These are phyloP conservation scores for Gryganskiella cystojenkinii DNA, from an alignment of 192 early-diverging fungal genomes.

Conservation along the genomic window DNA sequence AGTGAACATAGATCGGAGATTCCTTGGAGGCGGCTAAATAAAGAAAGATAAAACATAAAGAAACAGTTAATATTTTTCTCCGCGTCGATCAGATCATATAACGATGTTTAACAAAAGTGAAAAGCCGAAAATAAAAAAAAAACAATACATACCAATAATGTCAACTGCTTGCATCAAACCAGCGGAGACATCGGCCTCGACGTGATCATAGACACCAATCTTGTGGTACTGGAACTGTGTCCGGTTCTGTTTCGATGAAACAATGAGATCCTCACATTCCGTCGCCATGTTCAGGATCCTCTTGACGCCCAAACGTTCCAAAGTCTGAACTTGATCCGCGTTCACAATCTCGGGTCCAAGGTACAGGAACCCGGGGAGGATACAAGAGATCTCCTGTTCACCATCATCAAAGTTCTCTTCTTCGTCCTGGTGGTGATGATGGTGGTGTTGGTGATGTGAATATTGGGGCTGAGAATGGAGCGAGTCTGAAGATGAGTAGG, in stretches of 20 bases:
- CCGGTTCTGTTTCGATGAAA: constrained; percentile 19
- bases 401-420: constrained; percentile 35
- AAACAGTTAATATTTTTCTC: neutral
- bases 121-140: neutral
- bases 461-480: neutral
- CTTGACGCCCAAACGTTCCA: constrained; percentile 66
- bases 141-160: constrained; percentile 68
- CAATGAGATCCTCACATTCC: constrained; percentile 69
- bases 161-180: constrained; percentile 70
- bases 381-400: constrained; percentile 59
- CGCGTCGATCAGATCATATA: neutral
- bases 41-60: neutral
- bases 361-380: constrained; percentile 68
- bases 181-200: constrained; percentile 72
- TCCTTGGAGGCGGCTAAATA: constrained; percentile 40
- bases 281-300: constrained; percentile 83
- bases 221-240: constrained; percentile 55
- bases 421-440: neutral
- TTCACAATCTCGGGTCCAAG: constrained; percentile 77
- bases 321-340: constrained; percentile 60
- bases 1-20: constrained; percentile 78
- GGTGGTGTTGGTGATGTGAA: neutral
- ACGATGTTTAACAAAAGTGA: neutral
- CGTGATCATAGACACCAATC: constrained; percentile 68
- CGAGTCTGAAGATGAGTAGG: neutral